Base-by-base conservation (phyloP, 1,139 yeast species). In the Debaryomyces sp. region DNA sequence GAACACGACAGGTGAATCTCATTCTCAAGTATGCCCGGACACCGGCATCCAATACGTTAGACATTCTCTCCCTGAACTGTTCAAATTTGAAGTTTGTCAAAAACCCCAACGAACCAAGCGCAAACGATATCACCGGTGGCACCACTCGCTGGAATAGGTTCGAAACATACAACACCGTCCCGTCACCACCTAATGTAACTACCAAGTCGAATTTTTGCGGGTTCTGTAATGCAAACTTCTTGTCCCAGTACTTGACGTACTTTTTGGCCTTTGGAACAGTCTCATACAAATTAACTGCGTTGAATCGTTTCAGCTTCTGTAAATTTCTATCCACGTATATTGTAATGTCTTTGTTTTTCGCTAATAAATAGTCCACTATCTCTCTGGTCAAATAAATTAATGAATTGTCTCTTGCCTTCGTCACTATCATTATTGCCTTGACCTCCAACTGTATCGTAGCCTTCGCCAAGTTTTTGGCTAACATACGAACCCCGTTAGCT, bases 131-230 rank as follows among this genome's bases (percentile, higher is more conserved):
- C n/a, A 89, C 89, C 1, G 96, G 97, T 2, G 97, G 96, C 0
- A 89, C 96, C 45, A 85, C 82, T 53, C 82, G 70, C 63, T 89
- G 96, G 66, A 89, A 89, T 44, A 89, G 67, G 41, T 88, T 86
- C 1, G 92, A 85, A 1, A 87, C 95, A 61, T 83, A 88, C 37
- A 89, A 68, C 6, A 89, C 96, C 0, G 97, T 89, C 26, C 97
- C 97, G 61, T 89, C 97, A 18, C 97, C 97, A 15, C 96, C 96
- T 29, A 89, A 66, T 0, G 96, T 87, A 24, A 89, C 76, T 6
- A 88, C 90, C 52, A 89, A 70, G 63, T 90, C 96, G 57, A 89
- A 85, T 38, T 73, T 66, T 44, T 85, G 85, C 0, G 87, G 85
- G 47, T 79, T 77, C 43, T 68, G 68, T 12, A 74, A 67, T 6